phyloP scores from a whole-genome alignment of 768 basidiomycete species.

The Pleurotus platypus region DNA sequence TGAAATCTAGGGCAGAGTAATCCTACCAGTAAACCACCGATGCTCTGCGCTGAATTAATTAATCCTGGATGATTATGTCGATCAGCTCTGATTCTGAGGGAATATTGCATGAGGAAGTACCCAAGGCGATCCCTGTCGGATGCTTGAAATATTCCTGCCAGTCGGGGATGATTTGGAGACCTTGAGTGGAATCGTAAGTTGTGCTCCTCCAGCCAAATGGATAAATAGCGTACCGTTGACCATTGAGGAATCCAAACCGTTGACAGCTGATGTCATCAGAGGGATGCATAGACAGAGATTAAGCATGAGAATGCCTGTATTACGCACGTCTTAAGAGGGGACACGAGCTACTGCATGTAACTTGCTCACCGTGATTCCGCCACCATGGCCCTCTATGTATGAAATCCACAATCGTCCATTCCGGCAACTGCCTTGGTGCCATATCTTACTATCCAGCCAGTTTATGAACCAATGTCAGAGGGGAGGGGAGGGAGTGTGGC shows the following conservation, averaged over 20 bases:
- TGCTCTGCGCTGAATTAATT: constrained; percentile 62
- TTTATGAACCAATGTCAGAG: neutral
- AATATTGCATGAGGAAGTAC: constrained; percentile 20
- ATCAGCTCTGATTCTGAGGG: neutral
- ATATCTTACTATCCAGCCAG: constrained; percentile 10
- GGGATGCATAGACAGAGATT: constrained; percentile 60
- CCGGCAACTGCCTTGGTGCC: constrained; percentile 29
- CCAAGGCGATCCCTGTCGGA: constrained; percentile 49
- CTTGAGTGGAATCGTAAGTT: constrained; percentile 28
- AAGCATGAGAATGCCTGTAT: constrained; percentile 50
- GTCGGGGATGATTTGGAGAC: constrained; percentile 62
- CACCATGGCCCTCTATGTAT: constrained; percentile 61
- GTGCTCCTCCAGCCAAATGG: neutral
- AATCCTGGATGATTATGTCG: constrained; percentile 35
- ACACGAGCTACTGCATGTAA: neutral
- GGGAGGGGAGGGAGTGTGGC: neutral
- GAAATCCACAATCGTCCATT: constrained; percentile 56
- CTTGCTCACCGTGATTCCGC: constrained; percentile 49
- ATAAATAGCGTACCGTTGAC: constrained; percentile 40
- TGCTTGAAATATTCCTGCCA: constrained; percentile 56
- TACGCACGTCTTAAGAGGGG: neutral
- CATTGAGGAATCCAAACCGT: constrained; percentile 68
- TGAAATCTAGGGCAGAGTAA: neutral
- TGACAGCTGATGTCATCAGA: constrained; percentile 60
- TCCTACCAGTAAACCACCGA: constrained; percentile 46